Evolutionary conservation across 257 asterid genomes (phyloP).

Genomic region (Solanum medicagineum): DNA sequence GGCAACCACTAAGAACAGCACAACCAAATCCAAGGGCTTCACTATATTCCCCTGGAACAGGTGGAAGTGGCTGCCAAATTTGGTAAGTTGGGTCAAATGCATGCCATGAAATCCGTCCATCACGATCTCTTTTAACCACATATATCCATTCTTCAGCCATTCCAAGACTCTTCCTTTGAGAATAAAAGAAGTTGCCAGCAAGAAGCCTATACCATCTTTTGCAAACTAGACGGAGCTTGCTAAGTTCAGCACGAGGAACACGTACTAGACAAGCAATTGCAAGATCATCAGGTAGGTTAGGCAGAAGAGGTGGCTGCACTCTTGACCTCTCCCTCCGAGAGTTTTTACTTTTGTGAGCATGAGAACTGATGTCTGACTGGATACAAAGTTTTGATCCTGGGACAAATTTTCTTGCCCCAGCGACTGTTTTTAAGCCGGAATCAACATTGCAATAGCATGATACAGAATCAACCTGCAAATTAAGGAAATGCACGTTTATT

Average conservation of each 20-base stretch:
- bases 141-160: constrained; percentile 45
- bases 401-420: constrained; percentile 36
- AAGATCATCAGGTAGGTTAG: constrained; percentile 42
- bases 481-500: not conserved
- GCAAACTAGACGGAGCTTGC: constrained; percentile 39
- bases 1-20: constrained; percentile 43
- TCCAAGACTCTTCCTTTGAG: constrained; percentile 31
- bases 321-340: constrained; percentile 34
- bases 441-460: constrained; percentile 48
- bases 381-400: constrained; percentile 42
- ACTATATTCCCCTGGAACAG: constrained; percentile 37
- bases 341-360: constrained; percentile 25
- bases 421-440: constrained; percentile 33
- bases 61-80: constrained; percentile 43
- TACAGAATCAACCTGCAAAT: constrained; percentile 33
- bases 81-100: constrained; percentile 38
- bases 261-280: constrained; percentile 43
- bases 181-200: constrained; percentile 35
- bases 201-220: constrained; percentile 37
- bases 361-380: constrained; percentile 35
- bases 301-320: constrained; percentile 36
- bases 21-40: constrained; percentile 45
- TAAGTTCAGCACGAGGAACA: constrained; percentile 38
- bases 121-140: constrained; percentile 36
- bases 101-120: constrained; percentile 39